A percentile compares a stretch with the other conserved stretches of the same genome.
phyloP scores from a whole-genome alignment of 495 filamentous ascomycete species.

The Hypoxylon lenormandii region DNA sequence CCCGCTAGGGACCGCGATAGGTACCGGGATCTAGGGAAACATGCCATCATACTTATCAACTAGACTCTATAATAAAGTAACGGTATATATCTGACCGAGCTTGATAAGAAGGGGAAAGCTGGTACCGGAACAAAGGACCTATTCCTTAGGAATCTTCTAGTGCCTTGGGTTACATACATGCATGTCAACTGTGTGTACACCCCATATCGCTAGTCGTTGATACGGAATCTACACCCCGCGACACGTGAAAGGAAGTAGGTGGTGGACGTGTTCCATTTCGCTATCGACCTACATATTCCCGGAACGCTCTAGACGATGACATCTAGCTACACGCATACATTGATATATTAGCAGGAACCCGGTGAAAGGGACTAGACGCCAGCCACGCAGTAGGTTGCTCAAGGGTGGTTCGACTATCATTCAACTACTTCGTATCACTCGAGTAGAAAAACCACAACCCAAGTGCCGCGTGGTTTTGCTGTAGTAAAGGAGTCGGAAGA shows the following conservation, averaged over 20 bases:
- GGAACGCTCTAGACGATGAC: conserved; percentile 6
- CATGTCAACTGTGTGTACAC: too few relatives aligned
- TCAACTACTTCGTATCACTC: conserved; percentile 6
- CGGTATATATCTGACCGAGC: neutral
- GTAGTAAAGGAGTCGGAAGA: conserved; percentile 13
- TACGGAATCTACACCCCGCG: neutral
- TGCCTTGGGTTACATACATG: neutral
- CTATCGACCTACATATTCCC: neutral
- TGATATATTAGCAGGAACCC: neutral
- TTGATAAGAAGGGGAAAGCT: neutral
- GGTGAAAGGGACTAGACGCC: neutral
- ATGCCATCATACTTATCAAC: conserved; percentile 5
- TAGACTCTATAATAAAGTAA: conserved; percentile 4
- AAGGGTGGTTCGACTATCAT: conserved; percentile 35
- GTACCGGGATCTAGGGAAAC: neutral
- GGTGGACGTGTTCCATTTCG: neutral
- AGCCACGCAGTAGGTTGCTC: neutral
- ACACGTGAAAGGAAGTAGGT: neutral
- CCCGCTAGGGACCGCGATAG: neutral
- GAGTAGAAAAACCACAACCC: conserved; percentile 22
- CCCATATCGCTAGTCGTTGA: conserved; percentile 7
- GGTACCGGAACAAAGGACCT: neutral
- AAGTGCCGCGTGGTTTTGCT: conserved; percentile 10
- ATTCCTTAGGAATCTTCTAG: neutral
- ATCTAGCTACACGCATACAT: neutral